Evolutionary conservation across 129 eudicot genomes (phyloP), one percentile per base, ranked within the genome.

Genomic region (Centaurea solstitialis): DNA sequence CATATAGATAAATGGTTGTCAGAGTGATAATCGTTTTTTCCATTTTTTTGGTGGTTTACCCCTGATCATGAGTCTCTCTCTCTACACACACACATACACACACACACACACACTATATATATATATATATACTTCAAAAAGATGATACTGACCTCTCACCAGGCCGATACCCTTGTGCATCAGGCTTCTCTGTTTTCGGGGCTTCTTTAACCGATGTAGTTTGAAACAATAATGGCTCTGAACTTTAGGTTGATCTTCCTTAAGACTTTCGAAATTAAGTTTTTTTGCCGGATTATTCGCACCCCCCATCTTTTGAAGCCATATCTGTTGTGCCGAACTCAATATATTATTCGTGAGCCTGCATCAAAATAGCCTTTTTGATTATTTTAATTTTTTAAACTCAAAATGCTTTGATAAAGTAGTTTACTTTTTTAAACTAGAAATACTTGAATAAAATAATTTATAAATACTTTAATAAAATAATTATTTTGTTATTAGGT

Each of bases 281-380:
- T 86, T 86, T 45, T 30, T 81, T 59, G 78, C 50, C 10, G 92
- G 97, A 81, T 89, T 91, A 68, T 79, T 91, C 8, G 99, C 99
- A 35, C 99, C 99, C 4, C 99, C 99, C 90, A 91, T 76, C 83
- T 93, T 96, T 75, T 94, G 98, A 82, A 96, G 93, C 89, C 88
- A 96, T 76, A 96, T 90, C 85, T 91, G 98, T 85, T 96, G 99
- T 40, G 86, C 92, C 4, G 98, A 89, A 84, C 98, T 96, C 70
- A 96, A 86, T 57, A 96, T 85, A 83, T 96, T 96, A 83, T 96
- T 96, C 65, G 99, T 93, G 9, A 96, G 84, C 99, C 99, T 94
- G 92, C 86, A 85, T 17, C 30, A 77, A 33, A 33, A 33, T 33
- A 33, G 0, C 37, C 37, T 33, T 33, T 33, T 33, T 33, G 37